Base-by-base conservation (phyloP, 2,329 filamentous ascomycete genomes). In the Rosellinia necatrix region DNA sequence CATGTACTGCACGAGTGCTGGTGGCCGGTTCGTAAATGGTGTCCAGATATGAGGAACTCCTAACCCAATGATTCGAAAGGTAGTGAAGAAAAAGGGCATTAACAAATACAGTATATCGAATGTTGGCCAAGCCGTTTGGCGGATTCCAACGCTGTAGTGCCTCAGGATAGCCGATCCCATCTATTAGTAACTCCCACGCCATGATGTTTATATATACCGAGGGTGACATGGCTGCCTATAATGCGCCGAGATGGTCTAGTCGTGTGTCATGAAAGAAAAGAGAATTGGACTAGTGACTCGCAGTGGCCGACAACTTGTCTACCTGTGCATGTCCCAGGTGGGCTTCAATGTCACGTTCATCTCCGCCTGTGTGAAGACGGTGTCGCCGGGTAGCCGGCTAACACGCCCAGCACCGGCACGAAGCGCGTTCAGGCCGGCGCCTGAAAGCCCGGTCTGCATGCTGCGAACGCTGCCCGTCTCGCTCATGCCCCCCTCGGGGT, bases 381-480 rank as follows among this genome's bases (percentile, higher is more conserved):
- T 83, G 64, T 92, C 91, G 55, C 85, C 87, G 0, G 92, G 92
- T 58, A 97, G 82, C 46, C 90, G 86, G 70, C 90, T 94, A 62
- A 97, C 85, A 60, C 92, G 89, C 68, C 96, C 93, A 41, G 91
- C 92, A 62, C 92, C 92, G 54, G 78, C 83, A 62, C 92, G 89
- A 66, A 96, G 86, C 66, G 90, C 88, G 58, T 85, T 78, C 48
- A 85, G 76, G 68, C 92, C 84, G 48, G 81, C 75, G 3, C 84
- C 80, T 4, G 91, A 96, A 65, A 96, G 86, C 47, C 89, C 91
- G 38, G 86, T 91, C 46, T 85, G 82, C 76, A 90, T 91, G 73
- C 90, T 90, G 55, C 78, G 76, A 64, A 89, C 86, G 67, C 85
- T 88, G 53, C 86, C 86, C 1, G 85, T 78, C 58, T 89, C 86